A percentile compares a stretch with the other conserved stretches of the same genome.
These are phyloP conservation scores for Eleusine indica DNA, from an alignment of 176 grass and related monocot genomes.

Conservation along the genomic window DNA sequence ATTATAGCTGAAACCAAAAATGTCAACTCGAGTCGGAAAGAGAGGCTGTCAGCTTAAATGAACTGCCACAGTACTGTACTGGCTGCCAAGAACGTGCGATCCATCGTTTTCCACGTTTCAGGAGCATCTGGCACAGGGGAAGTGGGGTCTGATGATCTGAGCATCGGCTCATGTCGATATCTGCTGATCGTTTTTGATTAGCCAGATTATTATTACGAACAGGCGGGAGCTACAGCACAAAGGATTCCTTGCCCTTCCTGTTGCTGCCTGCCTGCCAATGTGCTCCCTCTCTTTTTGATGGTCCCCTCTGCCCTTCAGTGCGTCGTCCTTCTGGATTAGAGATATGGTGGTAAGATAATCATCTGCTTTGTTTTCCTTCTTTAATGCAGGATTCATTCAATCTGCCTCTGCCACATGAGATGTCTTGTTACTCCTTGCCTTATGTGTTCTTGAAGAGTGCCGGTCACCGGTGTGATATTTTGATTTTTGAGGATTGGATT, in stretches of 20 bases:
- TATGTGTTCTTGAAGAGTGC: neutral
- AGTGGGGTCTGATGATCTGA: neutral
- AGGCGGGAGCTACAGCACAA: neutral
- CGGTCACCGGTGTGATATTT: neutral
- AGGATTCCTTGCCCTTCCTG: neutral
- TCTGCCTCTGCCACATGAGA: neutral
- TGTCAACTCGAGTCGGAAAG: neutral
- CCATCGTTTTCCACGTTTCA: constrained; percentile 31
- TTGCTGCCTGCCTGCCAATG: neutral
- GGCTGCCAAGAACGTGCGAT: neutral
- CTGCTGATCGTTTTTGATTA: neutral
- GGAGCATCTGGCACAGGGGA: neutral
- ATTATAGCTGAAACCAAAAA: neutral
- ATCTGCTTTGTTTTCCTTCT: neutral
- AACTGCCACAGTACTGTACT: neutral
- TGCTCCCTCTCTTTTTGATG: neutral
- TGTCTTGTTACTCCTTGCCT: neutral
- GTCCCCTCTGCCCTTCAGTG: neutral
- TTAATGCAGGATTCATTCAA: neutral
- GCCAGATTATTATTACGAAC: neutral
- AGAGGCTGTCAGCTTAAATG: neutral
- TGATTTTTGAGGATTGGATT: neutral
- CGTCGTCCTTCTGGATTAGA: neutral
- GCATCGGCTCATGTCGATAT: neutral
- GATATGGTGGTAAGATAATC: neutral